Evolutionary conservation across 495 filamentous ascomycete species (phyloP).

Genomic region (Penicillium parvum): DNA sequence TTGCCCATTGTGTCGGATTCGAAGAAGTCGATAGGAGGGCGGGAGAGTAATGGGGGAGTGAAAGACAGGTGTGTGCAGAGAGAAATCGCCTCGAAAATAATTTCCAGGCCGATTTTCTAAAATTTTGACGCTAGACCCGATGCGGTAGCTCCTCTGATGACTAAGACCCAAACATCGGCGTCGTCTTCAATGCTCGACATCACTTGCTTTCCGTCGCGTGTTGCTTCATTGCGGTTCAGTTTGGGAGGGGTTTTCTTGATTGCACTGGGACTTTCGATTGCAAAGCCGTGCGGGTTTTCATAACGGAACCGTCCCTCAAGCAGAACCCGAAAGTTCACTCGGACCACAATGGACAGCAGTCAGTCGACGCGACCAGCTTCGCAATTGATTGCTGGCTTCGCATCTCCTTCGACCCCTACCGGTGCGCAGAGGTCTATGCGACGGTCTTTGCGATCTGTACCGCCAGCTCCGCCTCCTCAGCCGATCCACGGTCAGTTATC

Average conservation of each 20-base stretch:
- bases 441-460: constrained; percentile 25
- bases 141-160: constrained; percentile 31
- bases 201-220: constrained; percentile 1
- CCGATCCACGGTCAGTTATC: constrained; percentile 16
- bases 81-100: constrained; percentile 40
- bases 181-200: not conserved
- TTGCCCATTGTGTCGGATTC: constrained; percentile 45
- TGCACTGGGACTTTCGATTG: no score
- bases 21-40: constrained; percentile 13
- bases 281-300: not conserved
- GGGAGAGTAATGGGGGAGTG: constrained; percentile 16
- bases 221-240: not conserved
- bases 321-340: not conserved
- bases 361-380: constrained; percentile 29
- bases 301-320: not conserved
- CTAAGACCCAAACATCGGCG: constrained; percentile 29
- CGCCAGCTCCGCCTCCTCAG: constrained; percentile 23
- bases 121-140: constrained; percentile 39
- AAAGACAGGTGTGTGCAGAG: constrained; percentile 26
- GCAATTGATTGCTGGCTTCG: constrained; percentile 30
- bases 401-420: constrained; percentile 30
- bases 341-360: constrained; percentile 28
- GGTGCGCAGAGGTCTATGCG: constrained; percentile 23
- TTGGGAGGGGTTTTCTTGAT: not conserved
- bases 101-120: constrained; percentile 35